Evolutionary conservation across 345 rosid species (phyloP).

Genomic region (Camelina hispida): DNA sequence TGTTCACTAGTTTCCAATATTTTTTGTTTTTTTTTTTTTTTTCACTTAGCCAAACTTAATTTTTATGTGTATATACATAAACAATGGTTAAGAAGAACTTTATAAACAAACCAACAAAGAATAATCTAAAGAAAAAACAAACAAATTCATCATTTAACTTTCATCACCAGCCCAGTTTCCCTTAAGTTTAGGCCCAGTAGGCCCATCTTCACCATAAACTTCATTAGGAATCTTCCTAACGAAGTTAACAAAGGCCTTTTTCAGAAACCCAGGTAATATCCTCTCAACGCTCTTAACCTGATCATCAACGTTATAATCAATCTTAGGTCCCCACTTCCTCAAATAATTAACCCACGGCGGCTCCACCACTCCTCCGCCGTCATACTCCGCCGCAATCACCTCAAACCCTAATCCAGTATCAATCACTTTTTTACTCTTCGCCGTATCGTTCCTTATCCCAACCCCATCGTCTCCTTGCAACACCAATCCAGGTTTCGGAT

Average conservation of each 20-base stretch:
- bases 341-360: conserved; percentile 72
- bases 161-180: conserved; percentile 74
- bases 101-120: background rate
- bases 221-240: conserved; percentile 59
- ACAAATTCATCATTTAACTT: conserved; percentile 27
- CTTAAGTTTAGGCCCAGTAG: conserved; percentile 80
- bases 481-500: conserved; percentile 71
- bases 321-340: conserved; percentile 84
- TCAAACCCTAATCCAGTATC: conserved; percentile 55
- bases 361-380: conserved; percentile 44
- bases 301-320: conserved; percentile 53
- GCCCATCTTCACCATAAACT: conserved; percentile 79
- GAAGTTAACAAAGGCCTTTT: conserved; percentile 55
- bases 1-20: background rate
- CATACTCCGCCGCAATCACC: conserved; percentile 63
- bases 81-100: background rate
- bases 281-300: conserved; percentile 52
- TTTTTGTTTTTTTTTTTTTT: no score
- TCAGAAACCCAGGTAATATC: conserved; percentile 55
- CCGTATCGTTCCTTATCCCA: conserved; percentile 81
- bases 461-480: conserved; percentile 64
- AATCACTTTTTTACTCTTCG: conserved; percentile 53
- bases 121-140: background rate
- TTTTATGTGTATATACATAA: no score
- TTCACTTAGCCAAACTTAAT: no score